A percentile compares a stretch with the other conserved stretches of the same genome.
Evolutionary conservation across 768 basidiomycete species (phyloP).

Genomic region (Psilocybe subaeruginosa): DNA sequence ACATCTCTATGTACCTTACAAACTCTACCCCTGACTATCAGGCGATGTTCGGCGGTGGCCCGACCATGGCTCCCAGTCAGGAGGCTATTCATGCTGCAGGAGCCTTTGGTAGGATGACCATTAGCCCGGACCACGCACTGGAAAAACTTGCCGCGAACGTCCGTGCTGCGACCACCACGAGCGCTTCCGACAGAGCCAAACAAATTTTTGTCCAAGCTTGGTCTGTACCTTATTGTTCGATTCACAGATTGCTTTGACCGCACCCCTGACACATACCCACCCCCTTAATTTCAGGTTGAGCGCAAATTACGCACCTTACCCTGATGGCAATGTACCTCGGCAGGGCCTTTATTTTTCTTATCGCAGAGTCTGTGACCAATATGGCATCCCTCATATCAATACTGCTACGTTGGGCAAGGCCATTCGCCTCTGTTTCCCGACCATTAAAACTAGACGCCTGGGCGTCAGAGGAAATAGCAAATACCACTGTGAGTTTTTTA

Average conservation of each 20-base stretch:
- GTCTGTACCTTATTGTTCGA: slow-evolving; percentile 46
- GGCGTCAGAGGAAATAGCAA: slow-evolving; percentile 95
- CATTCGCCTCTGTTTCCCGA: slow-evolving; percentile 90
- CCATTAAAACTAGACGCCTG: slow-evolving; percentile 91
- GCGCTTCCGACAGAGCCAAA: slow-evolving; percentile 88
- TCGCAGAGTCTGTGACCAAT: slow-evolving; percentile 87
- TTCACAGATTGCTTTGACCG: slow-evolving; percentile 10
- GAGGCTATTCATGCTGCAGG: slow-evolving; percentile 69
- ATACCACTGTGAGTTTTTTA: slow-evolving; percentile 77
- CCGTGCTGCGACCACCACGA: slow-evolving; percentile 86
- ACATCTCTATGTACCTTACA: slow-evolving; percentile 76
- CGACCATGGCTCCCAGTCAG: slow-evolving; percentile 48
- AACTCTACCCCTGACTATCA: slow-evolving; percentile 63
- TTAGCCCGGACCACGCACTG: slow-evolving; percentile 76
- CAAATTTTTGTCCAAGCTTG: slow-evolving; percentile 94
- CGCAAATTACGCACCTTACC: slow-evolving; percentile 88
- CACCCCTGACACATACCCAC: slow-evolving; percentile 20
- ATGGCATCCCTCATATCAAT: slow-evolving; percentile 93
- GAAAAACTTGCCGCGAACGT: slow-evolving; percentile 89
- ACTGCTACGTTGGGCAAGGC: slow-evolving; percentile 95
- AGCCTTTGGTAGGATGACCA: slow-evolving; percentile 76
- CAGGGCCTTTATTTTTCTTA: slow-evolving; percentile 96
- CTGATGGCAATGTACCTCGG: slow-evolving; percentile 91
- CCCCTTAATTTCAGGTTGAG: slow-evolving; percentile 58
- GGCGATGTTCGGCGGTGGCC: slow-evolving; percentile 60